Base-by-base conservation (phyloP, 805 yeast genomes). In the Hanseniaspora singularis region DNA sequence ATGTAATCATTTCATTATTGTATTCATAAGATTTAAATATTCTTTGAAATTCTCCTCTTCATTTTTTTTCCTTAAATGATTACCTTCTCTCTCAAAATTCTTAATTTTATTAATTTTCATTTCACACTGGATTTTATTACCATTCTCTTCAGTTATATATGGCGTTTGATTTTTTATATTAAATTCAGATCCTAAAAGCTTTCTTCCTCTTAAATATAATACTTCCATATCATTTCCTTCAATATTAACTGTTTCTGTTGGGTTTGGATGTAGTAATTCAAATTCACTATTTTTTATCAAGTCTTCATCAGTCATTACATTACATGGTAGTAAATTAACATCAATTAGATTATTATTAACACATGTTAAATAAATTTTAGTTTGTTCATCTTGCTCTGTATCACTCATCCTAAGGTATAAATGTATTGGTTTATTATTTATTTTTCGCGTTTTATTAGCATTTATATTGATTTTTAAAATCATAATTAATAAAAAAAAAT, bases 21-120 rank as follows among this genome's bases (percentile, higher is more conserved):
- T 33, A 40, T 59, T 56, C 33, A 56, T 52, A 14, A 54, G 20
- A 1, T 58, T 54, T 5, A 63, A 50, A 7, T 57, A 52, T 24
- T 60, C 58, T 4, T 55, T n/a, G 46, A 64, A 58, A 48, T 58
- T 63, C 2, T 43, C 42, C 31, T 61, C 40, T 49, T 59, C 66
- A 5, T 55, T 54, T 3, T 43, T 36, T 14, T 57, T 49, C 18
- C 60, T 51, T 10, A 49, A 40, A 14, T 55, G 56, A 44, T 60
- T 60, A 1, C 70, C 70, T 37, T 66, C 70, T 48, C 70, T 59
- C 50, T 66, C 70, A 50, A 57, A 66, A 54, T 67, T 64, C 3
- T 34, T 28, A 0, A 60, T 56, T 12, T 30, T 15, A 5, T 33
- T 20, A 7, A 33, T 16, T 22, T 33, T 38, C n/a, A 19, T 7